phyloP scores from a whole-genome alignment of 2,329 filamentous ascomycete genomes.

The Lachnellula willkommii region DNA sequence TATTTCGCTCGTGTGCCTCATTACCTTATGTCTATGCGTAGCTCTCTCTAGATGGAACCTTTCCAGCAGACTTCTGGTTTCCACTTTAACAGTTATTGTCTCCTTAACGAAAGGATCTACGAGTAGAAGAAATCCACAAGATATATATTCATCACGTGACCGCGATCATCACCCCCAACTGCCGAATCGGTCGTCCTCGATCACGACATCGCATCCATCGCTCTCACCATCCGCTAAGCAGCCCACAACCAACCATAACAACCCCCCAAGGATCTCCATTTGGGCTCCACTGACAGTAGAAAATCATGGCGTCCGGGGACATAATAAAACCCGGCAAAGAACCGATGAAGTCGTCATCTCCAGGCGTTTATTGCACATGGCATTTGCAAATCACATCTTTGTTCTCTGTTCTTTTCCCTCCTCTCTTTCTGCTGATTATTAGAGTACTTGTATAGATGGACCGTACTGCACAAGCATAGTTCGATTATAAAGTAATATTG shows the following conservation, averaged over 20 bases:
- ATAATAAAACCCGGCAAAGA: too few relatives aligned
- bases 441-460: neutral
- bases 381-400: neutral
- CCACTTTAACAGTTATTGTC: too few relatives aligned
- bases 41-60: too few relatives aligned
- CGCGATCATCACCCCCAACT: neutral
- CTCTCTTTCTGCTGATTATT: neutral
- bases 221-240: neutral
- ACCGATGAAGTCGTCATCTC: neutral
- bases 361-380: neutral
- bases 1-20: neutral
- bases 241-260: neutral
- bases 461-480: too few relatives aligned
- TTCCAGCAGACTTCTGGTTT: too few relatives aligned
- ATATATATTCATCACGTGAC: neutral
- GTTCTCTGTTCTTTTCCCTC: neutral
- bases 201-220: conserved; percentile 7
- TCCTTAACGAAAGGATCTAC: too few relatives aligned
- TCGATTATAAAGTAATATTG: too few relatives aligned
- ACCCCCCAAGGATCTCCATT: too few relatives aligned
- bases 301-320: too few relatives aligned
- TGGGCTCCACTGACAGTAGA: too few relatives aligned
- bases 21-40: neutral
- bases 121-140: too few relatives aligned
- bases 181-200: neutral